Base-by-base conservation (phyloP, 441 rosid genomes). In the Gossypium lobatum region DNA sequence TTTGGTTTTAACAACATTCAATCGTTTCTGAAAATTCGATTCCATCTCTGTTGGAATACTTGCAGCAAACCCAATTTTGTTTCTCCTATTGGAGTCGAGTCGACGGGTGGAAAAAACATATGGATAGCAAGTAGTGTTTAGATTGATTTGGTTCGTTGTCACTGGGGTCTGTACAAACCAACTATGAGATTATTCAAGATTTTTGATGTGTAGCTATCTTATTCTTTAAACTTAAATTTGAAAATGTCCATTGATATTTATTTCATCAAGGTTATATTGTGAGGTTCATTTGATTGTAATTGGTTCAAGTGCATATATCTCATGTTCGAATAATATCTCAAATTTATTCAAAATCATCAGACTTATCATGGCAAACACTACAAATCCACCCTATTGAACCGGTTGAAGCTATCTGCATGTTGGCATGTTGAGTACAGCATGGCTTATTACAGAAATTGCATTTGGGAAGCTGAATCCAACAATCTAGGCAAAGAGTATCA, bases 401-500 rank as follows among this genome's bases (percentile, higher is more conserved):
- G 3, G 66, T n/a, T 34, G 78, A 46, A 67, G 79, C 21, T 34
- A 72, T 28, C 73, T 31, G 82, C 28, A 37, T 70, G 73, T 64
- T 18, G 1, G 34, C 17, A 48, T 95, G 93, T n/a, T 2, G 79
- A 46, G 77, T 76, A 68, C 99, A 93, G 26, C 89, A 90, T 0
- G 97, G 93, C 78, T 79, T 84, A 75, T 93, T 91, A 64, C 99
- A 93, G 54, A 82, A 80, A 57, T 76, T 79, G 59, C 99, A 95
- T 77, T 93, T 93, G 0, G 93, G 88, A 52, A 93, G 89, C 61
- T 14, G 80, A 75, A 90, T 83, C 98, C 99, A 95, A 70, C 98
- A 93, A 4, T 73, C 74, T 54, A 79, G 81, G 76, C 98, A 93
- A 73, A 91, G 34, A 4, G 75, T 53, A 20, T 88, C 94, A 0